Percentiles rank a stretch among this genome's conserved stretches.
These are phyloP conservation scores for Boletus semigastroideus DNA, from an alignment of 1,284 basidiomycete species.

Conservation along the genomic window DNA sequence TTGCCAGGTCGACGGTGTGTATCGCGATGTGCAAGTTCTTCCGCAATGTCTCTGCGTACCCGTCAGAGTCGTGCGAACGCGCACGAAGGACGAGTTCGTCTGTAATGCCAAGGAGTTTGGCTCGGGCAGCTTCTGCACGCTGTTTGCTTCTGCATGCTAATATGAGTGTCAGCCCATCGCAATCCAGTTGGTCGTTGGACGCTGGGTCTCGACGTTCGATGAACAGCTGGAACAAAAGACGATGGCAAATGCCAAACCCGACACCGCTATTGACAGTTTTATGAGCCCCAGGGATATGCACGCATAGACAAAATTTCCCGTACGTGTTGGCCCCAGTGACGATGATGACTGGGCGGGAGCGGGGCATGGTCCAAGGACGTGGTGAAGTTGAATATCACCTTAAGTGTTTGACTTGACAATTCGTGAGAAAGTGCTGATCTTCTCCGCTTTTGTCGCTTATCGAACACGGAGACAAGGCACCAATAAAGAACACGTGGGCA, in stretches of 20 bases:
- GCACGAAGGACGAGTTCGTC: constrained; percentile 51
- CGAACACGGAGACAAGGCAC: no score
- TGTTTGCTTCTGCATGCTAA: constrained; percentile 76
- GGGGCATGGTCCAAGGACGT: constrained; percentile 27
- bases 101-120: constrained; percentile 51
- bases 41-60: constrained; percentile 57
- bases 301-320: constrained; percentile 17
- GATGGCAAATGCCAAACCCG: constrained; percentile 82
- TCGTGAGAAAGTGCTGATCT: no score
- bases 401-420: no score
- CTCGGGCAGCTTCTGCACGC: constrained; percentile 63
- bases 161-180: constrained; percentile 69
- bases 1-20: constrained; percentile 66
- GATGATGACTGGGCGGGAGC: constrained; percentile 52
- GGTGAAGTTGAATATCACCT: no score
- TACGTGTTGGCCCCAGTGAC: constrained; percentile 74
- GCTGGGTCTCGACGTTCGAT: constrained; percentile 39
- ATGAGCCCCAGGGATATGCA: constrained; percentile 12
- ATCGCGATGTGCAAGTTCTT: constrained; percentile 62
- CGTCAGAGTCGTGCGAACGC: constrained; percentile 39
- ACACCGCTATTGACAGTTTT: constrained; percentile 60
- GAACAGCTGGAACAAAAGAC: constrained; percentile 72
- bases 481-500: no score
- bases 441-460: no score
- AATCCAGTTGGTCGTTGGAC: constrained; percentile 27